Conservation (phyloP, 2,329 filamentous ascomycete genomes). For the Paraconiothyrium brasiliense region DNA sequence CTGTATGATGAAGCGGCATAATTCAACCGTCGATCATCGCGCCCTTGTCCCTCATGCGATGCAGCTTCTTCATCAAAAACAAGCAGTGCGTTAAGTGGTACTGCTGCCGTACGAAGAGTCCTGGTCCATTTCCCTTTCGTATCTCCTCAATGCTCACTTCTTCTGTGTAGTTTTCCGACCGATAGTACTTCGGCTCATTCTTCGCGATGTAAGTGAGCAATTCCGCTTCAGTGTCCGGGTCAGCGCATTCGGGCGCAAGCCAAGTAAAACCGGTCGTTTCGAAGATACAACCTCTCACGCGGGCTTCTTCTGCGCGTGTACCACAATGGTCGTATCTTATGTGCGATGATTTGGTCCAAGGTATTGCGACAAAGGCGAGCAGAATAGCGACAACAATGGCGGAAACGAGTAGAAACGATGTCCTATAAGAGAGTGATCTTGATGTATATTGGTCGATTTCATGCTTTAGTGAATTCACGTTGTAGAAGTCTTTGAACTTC, state of each 20-base stretch:
- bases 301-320: conserved; percentile 13
- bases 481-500: conserved; percentile 15
- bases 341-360: not conserved
- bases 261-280: conserved; percentile 15
- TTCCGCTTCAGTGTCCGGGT: conserved; percentile 11
- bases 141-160: conserved; percentile 14
- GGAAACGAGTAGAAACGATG: not conserved
- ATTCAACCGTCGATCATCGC: conserved; percentile 2
- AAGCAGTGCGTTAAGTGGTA: conserved; percentile 13
- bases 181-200: conserved; percentile 13
- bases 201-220: conserved; percentile 11
- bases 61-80: conserved; percentile 13
- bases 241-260: conserved; percentile 9
- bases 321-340: conserved; percentile 16
- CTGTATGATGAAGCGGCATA: conserved; percentile 9
- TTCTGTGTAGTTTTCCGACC: conserved; percentile 13
- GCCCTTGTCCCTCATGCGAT: not conserved
- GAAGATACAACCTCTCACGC: conserved; percentile 14
- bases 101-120: conserved; percentile 6
- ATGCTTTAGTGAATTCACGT: conserved; percentile 6
- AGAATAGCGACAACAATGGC: not conserved
- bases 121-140: not conserved
- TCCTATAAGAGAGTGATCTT: conserved; percentile 2
- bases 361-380: conserved; percentile 1
- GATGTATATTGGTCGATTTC: not conserved